Base-by-base conservation (phyloP, 352 stramenopile genomes). In the Thraustochytrium sp. region DNA sequence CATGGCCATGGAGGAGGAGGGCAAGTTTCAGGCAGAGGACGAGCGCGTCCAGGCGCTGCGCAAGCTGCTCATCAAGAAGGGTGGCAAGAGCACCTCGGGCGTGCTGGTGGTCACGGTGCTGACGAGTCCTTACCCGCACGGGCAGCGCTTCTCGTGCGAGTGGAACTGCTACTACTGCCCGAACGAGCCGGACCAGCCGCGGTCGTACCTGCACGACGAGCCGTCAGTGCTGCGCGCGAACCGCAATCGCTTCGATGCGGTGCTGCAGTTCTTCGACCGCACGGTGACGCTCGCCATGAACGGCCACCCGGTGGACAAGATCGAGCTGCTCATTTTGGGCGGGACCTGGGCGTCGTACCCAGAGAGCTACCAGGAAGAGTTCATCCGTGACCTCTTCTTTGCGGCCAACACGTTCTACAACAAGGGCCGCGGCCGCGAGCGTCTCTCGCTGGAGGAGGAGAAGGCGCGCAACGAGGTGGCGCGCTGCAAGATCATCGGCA, bases 141-240 rank as follows among this genome's bases (percentile, higher is more conserved):
- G 85, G 48, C 93, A 97, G 87, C 89, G 89, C 34, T 97, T 97
- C 74, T 94, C 90, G 78, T 97, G 93, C 86, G 92, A 97, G 87
- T 96, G 93, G 92, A 97, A 97, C 84, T 97, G 93, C 86, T 96
- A 96, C 89, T 97, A 97, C 85, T 97, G 93, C 85, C 93, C 93
- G 2, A 97, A 97, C 84, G 92, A 97, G 59, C 93, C 93, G 0
- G 91, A 90, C 11, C 92, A 97, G 85, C 93, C 93, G 26, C 90
- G 93, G 46, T 95, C 90, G 85, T 97, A 97, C 87, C 87, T 97
- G 63, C 93, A 96, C 87, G 93, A 97, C 80, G 93, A 97, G 74
- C 93, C 93, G 21, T 95, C 92, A 59, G 92, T 97, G 68, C 83
- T 96, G 68, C 90, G 93, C 61, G 93, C 93, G n/a, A 97, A 97